phyloP scores from a whole-genome alignment of 176 grass and related monocot genomes.

The Carex myosuroides region DNA sequence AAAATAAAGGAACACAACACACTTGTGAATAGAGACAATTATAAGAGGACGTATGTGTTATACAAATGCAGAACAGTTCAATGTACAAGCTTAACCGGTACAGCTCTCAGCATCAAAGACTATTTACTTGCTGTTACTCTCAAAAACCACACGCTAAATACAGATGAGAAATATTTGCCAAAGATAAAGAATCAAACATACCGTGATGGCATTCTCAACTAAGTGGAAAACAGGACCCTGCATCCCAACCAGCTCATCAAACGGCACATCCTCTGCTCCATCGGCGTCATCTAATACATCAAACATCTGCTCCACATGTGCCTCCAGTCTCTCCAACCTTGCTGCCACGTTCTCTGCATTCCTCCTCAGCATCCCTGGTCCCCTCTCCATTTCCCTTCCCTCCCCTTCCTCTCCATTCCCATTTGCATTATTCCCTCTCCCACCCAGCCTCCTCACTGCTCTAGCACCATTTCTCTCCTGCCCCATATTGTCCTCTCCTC shows the following conservation, averaged over 20 bases:
- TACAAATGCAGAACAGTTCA: neutral
- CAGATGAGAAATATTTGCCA: neutral
- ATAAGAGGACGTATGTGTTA: neutral
- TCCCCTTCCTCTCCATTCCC: slow-evolving; percentile 67
- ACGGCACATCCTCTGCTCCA: slow-evolving; percentile 96
- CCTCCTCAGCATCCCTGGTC: slow-evolving; percentile 67
- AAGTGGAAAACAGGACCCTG: slow-evolving; percentile 98
- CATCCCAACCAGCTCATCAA: slow-evolving; percentile 97
- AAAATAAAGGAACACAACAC: neutral
- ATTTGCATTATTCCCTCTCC: slow-evolving; percentile 55
- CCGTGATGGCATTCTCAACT: slow-evolving; percentile 98
- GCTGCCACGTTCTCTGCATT: slow-evolving; percentile 99
- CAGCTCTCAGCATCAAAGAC: slow-evolving; percentile 2
- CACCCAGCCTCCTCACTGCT: slow-evolving; percentile 82
- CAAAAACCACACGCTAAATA: neutral
- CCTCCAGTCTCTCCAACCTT: slow-evolving; percentile 89
- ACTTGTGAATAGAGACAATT: neutral
- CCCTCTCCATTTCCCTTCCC: slow-evolving; percentile 75
- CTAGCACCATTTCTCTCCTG: slow-evolving; percentile 88
- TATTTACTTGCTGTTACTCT: neutral
- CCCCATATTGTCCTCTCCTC: slow-evolving; percentile 55
- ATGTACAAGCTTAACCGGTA: neutral
- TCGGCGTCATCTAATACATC: slow-evolving; percentile 98
- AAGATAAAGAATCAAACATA: slow-evolving; percentile 24
- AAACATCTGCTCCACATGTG: slow-evolving; percentile 98